Percentiles rank a stretch among this genome's conserved stretches.
These are phyloP conservation scores for Domatiomyces catenatus DNA, from an alignment of 2,329 filamentous ascomycete species.

Conservation along the genomic window DNA sequence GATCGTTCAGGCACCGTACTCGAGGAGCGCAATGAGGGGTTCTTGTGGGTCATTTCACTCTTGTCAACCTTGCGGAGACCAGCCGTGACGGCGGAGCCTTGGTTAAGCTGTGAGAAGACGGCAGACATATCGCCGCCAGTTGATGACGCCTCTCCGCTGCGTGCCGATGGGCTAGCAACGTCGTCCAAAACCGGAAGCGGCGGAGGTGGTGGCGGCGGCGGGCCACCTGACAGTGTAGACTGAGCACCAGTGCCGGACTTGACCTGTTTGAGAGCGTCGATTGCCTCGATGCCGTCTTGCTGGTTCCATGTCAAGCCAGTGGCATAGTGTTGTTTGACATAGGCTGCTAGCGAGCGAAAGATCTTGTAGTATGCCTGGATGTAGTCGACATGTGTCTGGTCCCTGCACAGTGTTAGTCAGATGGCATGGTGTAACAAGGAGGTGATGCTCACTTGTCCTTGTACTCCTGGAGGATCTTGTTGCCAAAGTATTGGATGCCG, in stretches of 20 bases:
- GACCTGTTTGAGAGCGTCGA: conserved; percentile 50
- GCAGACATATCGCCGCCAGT: conserved; percentile 55
- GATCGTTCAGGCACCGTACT: conserved; percentile 51
- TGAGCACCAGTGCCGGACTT: conserved; percentile 26
- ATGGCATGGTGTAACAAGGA: background rate
- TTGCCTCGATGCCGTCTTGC: conserved; percentile 54
- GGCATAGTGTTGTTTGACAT: conserved; percentile 69
- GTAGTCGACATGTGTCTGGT: conserved; percentile 69
- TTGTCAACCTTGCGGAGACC: conserved; percentile 85
- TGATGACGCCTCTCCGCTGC: conserved; percentile 30
- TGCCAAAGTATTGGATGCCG: conserved; percentile 84
- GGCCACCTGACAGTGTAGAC: conserved; percentile 21
- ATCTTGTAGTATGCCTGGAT: conserved; percentile 84
- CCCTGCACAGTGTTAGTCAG: conserved; percentile 37
- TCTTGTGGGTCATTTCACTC: conserved; percentile 97
- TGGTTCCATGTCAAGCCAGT: conserved; percentile 78
- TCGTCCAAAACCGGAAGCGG: conserved; percentile 32
- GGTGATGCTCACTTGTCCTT: conserved; percentile 53
- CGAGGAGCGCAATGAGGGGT: conserved; percentile 64
- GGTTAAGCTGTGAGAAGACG: conserved; percentile 84
- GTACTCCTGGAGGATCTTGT: conserved; percentile 78
- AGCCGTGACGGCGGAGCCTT: conserved; percentile 73
- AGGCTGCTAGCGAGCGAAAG: conserved; percentile 68
- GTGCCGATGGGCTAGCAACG: conserved; percentile 37
- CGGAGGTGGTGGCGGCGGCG: conserved; percentile 37